These are phyloP conservation scores for Oryza meyeriana DNA, from an alignment of 176 grass and related monocot genomes.

Conservation along the genomic window DNA sequence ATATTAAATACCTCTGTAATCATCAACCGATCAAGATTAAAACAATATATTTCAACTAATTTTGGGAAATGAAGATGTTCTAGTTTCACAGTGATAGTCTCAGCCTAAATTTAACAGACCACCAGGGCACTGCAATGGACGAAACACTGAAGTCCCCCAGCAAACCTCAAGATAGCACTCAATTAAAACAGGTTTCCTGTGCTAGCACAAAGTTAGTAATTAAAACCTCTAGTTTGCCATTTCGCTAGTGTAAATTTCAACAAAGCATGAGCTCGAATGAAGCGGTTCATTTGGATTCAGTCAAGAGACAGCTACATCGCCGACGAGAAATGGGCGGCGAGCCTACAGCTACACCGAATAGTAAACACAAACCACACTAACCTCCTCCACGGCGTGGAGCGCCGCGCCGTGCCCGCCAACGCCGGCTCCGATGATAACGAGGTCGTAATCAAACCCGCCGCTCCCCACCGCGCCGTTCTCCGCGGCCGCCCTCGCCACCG, in stretches of 20 bases:
- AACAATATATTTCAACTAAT: neutral
- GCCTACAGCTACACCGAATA: neutral
- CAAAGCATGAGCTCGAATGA: neutral
- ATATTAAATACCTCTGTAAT: neutral
- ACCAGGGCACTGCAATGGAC: too few relatives aligned
- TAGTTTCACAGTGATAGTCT: neutral
- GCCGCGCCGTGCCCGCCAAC: constrained; percentile 84
- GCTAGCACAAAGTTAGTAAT: neutral
- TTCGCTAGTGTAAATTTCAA: neutral
- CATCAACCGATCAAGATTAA: neutral
- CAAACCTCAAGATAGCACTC: neutral
- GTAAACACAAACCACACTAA: neutral
- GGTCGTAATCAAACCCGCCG: constrained; percentile 75
- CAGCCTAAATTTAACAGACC: neutral
- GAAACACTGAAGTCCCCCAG: neutral
- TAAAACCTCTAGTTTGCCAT: neutral
- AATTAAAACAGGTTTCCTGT: neutral
- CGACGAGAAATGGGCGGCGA: neutral
- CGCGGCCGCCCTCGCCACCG: neutral
- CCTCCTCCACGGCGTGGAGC: constrained; percentile 88
- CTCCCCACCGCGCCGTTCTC: constrained; percentile 35
- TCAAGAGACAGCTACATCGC: too few relatives aligned
- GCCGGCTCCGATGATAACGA: constrained; percentile 83
- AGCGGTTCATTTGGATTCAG: neutral
- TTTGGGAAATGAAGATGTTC: neutral